A percentile compares a stretch with the other conserved stretches of the same genome.
Evolutionary conservation across 2,329 filamentous ascomycete species (phyloP).

Genomic region (Trichoderma lentiforme): DNA sequence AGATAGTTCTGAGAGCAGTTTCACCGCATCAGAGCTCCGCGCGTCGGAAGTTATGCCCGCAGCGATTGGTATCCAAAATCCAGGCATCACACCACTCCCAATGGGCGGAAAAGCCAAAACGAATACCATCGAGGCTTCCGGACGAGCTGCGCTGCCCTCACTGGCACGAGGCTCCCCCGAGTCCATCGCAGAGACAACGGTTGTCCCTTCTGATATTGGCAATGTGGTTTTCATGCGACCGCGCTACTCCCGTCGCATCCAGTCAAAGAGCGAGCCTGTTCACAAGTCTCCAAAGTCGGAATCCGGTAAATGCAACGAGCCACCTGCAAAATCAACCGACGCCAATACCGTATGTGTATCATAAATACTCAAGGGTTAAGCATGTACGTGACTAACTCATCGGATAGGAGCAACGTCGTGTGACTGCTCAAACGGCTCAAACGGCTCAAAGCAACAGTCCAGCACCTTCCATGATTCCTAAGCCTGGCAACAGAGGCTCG

Average conservation of each 20-base stretch:
- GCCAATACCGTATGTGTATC: conserved; percentile 11
- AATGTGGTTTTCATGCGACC: conserved; percentile 27
- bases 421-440: conserved; percentile 26
- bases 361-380: background rate
- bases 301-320: background rate
- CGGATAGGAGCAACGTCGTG: conserved; percentile 25
- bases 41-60: conserved; percentile 23
- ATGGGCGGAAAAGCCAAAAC: background rate
- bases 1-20: background rate
- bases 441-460: conserved; percentile 18
- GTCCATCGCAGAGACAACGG: background rate
- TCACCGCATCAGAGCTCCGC: conserved; percentile 7
- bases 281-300: conserved; percentile 27
- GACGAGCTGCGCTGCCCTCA: background rate
- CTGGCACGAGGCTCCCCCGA: background rate
- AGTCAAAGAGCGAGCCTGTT: conserved; percentile 47
- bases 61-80: background rate
- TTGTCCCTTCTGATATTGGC: background rate
- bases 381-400: background rate
- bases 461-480: conserved; percentile 27
- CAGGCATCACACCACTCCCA: background rate
- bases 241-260: conserved; percentile 43
- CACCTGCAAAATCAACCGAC: background rate
- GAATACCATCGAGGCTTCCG: background rate
- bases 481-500: conserved; percentile 21